These are phyloP conservation scores for Schwanniomyces sp. DNA, from an alignment of 805 yeast species.

Conservation along the genomic window DNA sequence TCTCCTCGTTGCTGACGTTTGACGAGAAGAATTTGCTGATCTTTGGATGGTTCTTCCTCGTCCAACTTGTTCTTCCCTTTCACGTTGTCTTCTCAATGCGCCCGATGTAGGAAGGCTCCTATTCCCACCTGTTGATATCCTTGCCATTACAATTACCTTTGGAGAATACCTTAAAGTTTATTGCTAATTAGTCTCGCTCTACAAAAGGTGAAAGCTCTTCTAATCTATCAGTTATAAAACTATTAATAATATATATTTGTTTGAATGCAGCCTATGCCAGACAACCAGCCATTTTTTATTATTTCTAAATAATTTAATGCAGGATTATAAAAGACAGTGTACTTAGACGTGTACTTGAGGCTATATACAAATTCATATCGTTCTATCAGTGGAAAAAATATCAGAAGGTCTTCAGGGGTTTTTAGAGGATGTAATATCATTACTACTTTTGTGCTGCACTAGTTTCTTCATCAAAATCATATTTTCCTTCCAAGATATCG, in stretches of 20 bases:
- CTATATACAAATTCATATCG: too few species aligned
- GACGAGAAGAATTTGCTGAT: constrained; percentile 3
- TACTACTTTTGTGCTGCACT: neutral
- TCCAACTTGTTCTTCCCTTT: constrained; percentile 6
- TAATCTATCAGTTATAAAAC: neutral
- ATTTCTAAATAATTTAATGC: neutral
- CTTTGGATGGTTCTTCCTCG: constrained; percentile 4
- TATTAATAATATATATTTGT: neutral
- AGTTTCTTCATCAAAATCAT: constrained; percentile 22
- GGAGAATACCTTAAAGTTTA: neutral
- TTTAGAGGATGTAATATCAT: neutral
- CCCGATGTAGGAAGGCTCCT: constrained; percentile 6
- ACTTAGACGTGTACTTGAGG: too few species aligned
- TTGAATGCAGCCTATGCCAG: neutral
- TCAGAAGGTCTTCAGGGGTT: too few species aligned
- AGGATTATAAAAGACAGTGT: neutral
- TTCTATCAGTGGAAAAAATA: too few species aligned
- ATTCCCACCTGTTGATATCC: constrained; percentile 10
- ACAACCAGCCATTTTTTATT: neutral
- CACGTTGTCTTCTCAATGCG: constrained; percentile 10
- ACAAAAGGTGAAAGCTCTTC: neutral
- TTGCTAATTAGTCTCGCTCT: neutral
- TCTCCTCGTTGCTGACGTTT: constrained; percentile 9
- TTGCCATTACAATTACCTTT: constrained; percentile 5
- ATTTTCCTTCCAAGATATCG: constrained; percentile 48